Evolutionary conservation across 2,329 filamentous ascomycete species (phyloP), one percentile per base, ranked within the genome.

Genomic region (Aspergillus niger): DNA sequence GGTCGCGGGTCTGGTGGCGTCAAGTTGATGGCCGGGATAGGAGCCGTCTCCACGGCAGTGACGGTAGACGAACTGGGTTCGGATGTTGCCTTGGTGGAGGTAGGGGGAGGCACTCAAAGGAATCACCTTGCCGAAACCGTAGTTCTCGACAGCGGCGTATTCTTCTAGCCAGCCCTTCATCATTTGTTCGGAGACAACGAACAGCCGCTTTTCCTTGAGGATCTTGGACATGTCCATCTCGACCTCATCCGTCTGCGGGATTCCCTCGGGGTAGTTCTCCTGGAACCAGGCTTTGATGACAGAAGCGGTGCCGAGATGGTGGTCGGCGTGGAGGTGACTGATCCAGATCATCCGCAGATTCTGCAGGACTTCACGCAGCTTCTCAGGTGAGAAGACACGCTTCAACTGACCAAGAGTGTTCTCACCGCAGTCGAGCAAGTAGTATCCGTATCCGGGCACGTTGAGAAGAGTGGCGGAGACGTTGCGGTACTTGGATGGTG

Each of bases 321-420:
- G 95, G 77, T 99, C 95, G 4, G 95, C 95, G 76, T 99, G 95
- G 63, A 96, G 81, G 78, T 99, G 95, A 75, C 91, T 96, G 77
- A 99, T 95, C 87, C 92, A 96, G 64, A 99, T 89, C 67, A 87
- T 86, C 57, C 88, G 89, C 47, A 99, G 81, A 64, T 96, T 88
- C 61, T 81, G 83, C n/a, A 99, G 80, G 11, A 97, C 82, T n/a
- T 88, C 82, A 28, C 81, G 80, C 3, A 94, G 80, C 65, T 91
- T 84, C 4, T 86, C 82, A 0, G 82, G 79, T 5, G 84, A 82
- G 69, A 90, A 94, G 0, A 91, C 82, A 54, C 95, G 89, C 60
- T 86, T 86, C 41, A 99, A 80, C 74, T 97, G 93, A 10, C 94
- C 94, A 8, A 98, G 79, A 0, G 95, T 97, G 70, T 92, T 92